A percentile compares a stretch with the other conserved stretches of the same genome.
These are phyloP conservation scores for Fusarium sp. DNA, from an alignment of 2,329 filamentous ascomycete genomes.

Conservation along the genomic window DNA sequence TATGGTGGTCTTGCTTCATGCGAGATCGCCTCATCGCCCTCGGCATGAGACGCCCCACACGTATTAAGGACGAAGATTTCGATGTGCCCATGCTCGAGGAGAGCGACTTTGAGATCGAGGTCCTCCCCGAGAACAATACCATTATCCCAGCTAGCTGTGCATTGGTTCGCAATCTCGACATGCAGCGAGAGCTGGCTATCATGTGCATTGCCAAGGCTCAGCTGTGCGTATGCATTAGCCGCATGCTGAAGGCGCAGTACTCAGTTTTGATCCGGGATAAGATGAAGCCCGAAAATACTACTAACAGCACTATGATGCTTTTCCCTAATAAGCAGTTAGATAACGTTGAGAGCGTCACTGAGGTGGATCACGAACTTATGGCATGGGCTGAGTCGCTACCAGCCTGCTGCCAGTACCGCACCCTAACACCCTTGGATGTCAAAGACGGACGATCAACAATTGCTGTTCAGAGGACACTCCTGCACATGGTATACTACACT, in stretches of 20 bases:
- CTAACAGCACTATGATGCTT: slow-evolving; percentile 85
- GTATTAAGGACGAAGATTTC: slow-evolving; percentile 93
- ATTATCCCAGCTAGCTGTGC: slow-evolving; percentile 77
- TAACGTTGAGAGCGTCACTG: slow-evolving; percentile 81
- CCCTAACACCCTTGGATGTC: slow-evolving; percentile 63
- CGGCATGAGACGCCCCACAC: slow-evolving; percentile 90
- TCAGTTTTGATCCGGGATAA: slow-evolving; percentile 89
- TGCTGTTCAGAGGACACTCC: slow-evolving; percentile 80
- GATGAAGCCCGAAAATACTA: slow-evolving; percentile 79
- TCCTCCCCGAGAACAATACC: slow-evolving; percentile 73
- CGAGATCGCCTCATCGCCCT: slow-evolving; percentile 91
- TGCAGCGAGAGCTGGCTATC: slow-evolving; percentile 81
- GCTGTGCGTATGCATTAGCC: slow-evolving; percentile 87
- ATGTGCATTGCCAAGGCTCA: slow-evolving; percentile 95
- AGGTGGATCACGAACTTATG: slow-evolving; percentile 81
- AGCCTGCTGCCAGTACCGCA: slow-evolving; percentile 73
- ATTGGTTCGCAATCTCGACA: slow-evolving; percentile 73
- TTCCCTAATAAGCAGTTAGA: slow-evolving; percentile 87
- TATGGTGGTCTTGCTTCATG: slow-evolving; percentile 99
- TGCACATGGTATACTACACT: slow-evolving; percentile 95
- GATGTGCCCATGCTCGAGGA: slow-evolving; percentile 91
- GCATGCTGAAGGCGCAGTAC: slow-evolving; percentile 90
- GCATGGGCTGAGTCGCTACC: slow-evolving; percentile 81
- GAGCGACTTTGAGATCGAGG: slow-evolving; percentile 82
- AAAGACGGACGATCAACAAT: slow-evolving; percentile 68